These are phyloP conservation scores for Porpolomopsis calyptriformis DNA, from an alignment of 768 basidiomycete species.

Conservation along the genomic window DNA sequence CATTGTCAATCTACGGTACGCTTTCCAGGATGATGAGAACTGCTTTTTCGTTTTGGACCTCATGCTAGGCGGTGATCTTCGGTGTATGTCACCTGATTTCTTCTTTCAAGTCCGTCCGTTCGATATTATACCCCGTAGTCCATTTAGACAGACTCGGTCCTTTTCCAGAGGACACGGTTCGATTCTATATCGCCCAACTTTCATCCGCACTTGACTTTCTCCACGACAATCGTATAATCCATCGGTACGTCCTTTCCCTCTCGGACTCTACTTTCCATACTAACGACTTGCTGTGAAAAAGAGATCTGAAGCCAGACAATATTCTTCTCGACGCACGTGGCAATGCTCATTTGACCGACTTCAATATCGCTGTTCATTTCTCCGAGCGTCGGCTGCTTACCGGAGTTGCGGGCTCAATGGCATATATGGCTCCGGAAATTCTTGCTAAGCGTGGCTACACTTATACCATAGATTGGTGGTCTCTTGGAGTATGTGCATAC, in stretches of 20 bases:
- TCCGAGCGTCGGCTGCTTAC: constrained; percentile 68
- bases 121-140: constrained; percentile 36
- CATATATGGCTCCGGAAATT: constrained; percentile 92
- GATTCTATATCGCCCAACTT: constrained; percentile 84
- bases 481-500: constrained; percentile 85
- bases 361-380: constrained; percentile 98
- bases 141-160: constrained; percentile 76
- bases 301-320: constrained; percentile 96
- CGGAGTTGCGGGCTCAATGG: constrained; percentile 96
- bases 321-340: constrained; percentile 92
- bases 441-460: constrained; percentile 90
- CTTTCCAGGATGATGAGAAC: constrained; percentile 97
- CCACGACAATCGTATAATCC: constrained; percentile 90
- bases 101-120: constrained; percentile 4
- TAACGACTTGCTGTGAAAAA: constrained; percentile 20
- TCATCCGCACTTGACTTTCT: constrained; percentile 82
- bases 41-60: constrained; percentile 97
- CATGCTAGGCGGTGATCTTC: constrained; percentile 91
- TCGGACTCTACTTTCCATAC: constrained; percentile 14
- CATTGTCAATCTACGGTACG: constrained; percentile 90
- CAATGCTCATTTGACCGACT: constrained; percentile 94
- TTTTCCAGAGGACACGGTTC: constrained; percentile 66
- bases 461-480: constrained; percentile 95
- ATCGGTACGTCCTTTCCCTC: constrained; percentile 52
- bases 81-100: constrained; percentile 54